These are phyloP conservation scores for Chaetomidium leptoderma DNA, from an alignment of 495 filamentous ascomycete genomes.

Conservation along the genomic window DNA sequence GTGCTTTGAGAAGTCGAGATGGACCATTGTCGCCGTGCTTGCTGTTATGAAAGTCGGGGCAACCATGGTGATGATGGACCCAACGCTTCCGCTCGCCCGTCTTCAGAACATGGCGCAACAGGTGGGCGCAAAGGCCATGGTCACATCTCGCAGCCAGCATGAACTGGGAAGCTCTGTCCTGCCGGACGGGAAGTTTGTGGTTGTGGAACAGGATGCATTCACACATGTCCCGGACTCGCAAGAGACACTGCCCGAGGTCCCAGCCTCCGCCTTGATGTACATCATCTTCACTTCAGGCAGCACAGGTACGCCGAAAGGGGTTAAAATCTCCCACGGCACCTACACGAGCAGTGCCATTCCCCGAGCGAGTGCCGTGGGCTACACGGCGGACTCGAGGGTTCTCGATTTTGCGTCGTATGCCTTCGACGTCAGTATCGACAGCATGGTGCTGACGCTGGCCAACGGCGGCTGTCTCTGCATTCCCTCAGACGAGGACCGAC, in stretches of 20 bases:
- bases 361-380: slow-evolving; percentile 15
- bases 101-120: slow-evolving; percentile 33
- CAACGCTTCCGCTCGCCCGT: slow-evolving; percentile 51
- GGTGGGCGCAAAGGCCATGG: slow-evolving; percentile 31
- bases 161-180: slow-evolving; percentile 17
- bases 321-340: slow-evolving; percentile 43
- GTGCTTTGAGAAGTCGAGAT: slow-evolving; percentile 52
- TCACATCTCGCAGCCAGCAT: slow-evolving; percentile 14
- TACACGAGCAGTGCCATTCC: slow-evolving; percentile 33
- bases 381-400: slow-evolving; percentile 31
- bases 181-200: slow-evolving; percentile 5
- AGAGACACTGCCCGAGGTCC: slow-evolving; percentile 3
- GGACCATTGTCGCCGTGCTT: slow-evolving; percentile 47
- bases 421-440: slow-evolving; percentile 55
- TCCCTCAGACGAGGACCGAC: slow-evolving; percentile 29
- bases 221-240: background rate
- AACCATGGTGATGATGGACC: slow-evolving; percentile 51
- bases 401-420: slow-evolving; percentile 60
- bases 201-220: background rate
- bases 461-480: slow-evolving; percentile 37
- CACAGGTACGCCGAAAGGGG: slow-evolving; percentile 52
- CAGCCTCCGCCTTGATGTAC: slow-evolving; percentile 34
- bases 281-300: slow-evolving; percentile 58
- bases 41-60: slow-evolving; percentile 50
- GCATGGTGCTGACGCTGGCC: slow-evolving; percentile 53